Conservation (phyloP, 2,329 filamentous ascomycete species). For the Fusarium pseudograminearum region DNA sequence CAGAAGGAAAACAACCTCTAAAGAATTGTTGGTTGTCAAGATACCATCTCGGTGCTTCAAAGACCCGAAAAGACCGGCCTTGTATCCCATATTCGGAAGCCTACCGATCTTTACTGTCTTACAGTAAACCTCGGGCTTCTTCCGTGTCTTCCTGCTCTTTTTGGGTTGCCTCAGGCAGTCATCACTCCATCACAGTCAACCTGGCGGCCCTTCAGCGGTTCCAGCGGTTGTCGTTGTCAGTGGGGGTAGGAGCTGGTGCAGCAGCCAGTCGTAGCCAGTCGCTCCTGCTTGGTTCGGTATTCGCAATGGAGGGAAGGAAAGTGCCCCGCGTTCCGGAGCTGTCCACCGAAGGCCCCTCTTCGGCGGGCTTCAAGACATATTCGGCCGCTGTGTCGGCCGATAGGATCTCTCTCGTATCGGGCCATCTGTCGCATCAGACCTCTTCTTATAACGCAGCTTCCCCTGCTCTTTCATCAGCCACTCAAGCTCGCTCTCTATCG, state of each 20-base stretch:
- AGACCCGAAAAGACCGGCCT: constrained; percentile 29
- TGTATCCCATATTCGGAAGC: constrained; percentile 37
- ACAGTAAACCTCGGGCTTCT: constrained; percentile 33
- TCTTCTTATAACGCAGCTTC: constrained; percentile 36
- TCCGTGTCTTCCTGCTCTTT: constrained; percentile 21
- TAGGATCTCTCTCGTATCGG: constrained; percentile 49
- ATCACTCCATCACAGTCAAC: constrained; percentile 20
- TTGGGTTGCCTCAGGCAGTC: constrained; percentile 16
- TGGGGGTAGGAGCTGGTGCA: constrained; percentile 31
- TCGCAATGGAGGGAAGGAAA: constrained; percentile 42
- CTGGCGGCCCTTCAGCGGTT: constrained; percentile 43
- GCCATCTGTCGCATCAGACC: constrained; percentile 38
- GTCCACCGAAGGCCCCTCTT: constrained; percentile 50
- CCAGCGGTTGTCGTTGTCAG: constrained; percentile 26
- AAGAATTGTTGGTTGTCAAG: constrained; percentile 1
- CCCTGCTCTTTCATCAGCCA: constrained; percentile 27
- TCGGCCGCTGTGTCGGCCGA: constrained; percentile 46
- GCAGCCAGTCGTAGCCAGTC: constrained; percentile 29
- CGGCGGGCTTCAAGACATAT: constrained; percentile 41
- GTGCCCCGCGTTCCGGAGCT: constrained; percentile 49
- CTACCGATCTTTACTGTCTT: constrained; percentile 27
- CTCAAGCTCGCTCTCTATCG: constrained; percentile 42
- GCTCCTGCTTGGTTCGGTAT: constrained; percentile 47
- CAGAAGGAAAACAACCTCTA: background rate
- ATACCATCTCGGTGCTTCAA: constrained; percentile 18